Evolutionary conservation across 148 eudicot species (phyloP), one percentile per base, ranked within the genome.

Genomic region (Silene latifolia): DNA sequence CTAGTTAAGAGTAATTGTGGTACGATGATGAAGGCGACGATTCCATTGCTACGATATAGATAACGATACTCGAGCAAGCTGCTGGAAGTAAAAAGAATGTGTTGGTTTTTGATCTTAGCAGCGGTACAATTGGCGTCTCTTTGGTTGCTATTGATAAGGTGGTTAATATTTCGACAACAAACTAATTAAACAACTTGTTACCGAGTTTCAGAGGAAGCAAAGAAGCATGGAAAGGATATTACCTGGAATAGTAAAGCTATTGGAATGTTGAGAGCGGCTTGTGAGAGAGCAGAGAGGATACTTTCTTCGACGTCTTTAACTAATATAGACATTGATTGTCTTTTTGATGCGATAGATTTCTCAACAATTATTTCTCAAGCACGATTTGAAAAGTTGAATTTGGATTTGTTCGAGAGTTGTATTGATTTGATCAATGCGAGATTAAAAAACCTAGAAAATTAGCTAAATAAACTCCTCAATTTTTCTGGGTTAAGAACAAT

Each of bases 271-370:
- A 73, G 68, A 73, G 58, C 58, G 8, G 76, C 76, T 15, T 73
- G 76, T 73, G 76, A 73, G 76, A 73, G 57, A 19, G 76, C 76
- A 5, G 62, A 73, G 68, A 73, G 76, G 62, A 42, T 14, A 18
- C 76, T 73, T 24, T 61, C 76, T 44, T 73, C 76, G 18, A 46
- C 76, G 44, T 3, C 21, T 7, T 9, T 14, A 13, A 44, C 76
- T n/a, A 44, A 47, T 23, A 44, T 73, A n/a, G 76, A 73, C 24
- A 73, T 73, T n/a, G 76, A 73, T 44, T 73, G 76, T 18, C 76
- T 73, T 8, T 73, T 61, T 9, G 67, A 73, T 1, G 76, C 58
- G 18, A 61, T 23, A 0, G 76, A 62, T 62, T 73, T 73, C 14
- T 44, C 20, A 42, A 42, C 57, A 0, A 42, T 14, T 17, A 21